phyloP scores from a whole-genome alignment of 2,329 filamentous ascomycete species.

The Lecanicillium sp. region DNA sequence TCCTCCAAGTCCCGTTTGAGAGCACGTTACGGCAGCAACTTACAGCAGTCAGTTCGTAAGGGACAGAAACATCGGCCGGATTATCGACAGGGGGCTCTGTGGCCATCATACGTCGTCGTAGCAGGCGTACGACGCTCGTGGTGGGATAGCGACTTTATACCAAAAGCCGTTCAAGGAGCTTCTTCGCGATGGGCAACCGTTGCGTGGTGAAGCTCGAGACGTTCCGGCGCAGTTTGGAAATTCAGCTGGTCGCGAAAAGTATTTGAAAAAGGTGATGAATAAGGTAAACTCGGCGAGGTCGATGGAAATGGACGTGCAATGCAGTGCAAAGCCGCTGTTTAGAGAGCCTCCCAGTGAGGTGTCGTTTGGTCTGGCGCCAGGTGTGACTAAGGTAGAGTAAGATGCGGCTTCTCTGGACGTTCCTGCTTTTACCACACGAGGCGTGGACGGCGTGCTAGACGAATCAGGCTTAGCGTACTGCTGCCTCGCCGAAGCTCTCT shows the following conservation, averaged over 20 bases:
- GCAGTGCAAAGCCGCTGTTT: slow-evolving; percentile 2
- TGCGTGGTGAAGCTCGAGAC: too few relatives aligned
- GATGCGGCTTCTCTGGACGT: slow-evolving; percentile 3
- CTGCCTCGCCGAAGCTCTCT: slow-evolving; percentile 2
- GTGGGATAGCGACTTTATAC: slow-evolving; percentile 16
- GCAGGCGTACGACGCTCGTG: slow-evolving; percentile 23
- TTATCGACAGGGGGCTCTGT: slow-evolving; percentile 49
- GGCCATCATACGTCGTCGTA: slow-evolving; percentile 54
- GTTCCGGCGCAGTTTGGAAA: too few relatives aligned
- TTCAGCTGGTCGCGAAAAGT: too few relatives aligned
- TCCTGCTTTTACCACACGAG: slow-evolving; percentile 1
- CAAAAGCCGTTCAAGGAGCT: slow-evolving; percentile 14
- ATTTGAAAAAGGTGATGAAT: too few relatives aligned
- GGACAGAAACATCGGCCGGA: slow-evolving; percentile 45
- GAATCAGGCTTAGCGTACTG: slow-evolving; percentile 9
- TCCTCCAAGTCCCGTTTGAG: slow-evolving; percentile 1
- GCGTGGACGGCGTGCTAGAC: slow-evolving; percentile 3
- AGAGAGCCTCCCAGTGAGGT: slow-evolving; percentile 5
- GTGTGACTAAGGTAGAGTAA: slow-evolving; percentile 11
- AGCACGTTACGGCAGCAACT: slow-evolving; percentile 16
- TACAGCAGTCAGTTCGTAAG: slow-evolving; percentile 37
- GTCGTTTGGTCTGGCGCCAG: slow-evolving; percentile 5
- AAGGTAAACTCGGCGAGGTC: too few relatives aligned
- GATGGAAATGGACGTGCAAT: too few relatives aligned
- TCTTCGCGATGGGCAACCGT: too few relatives aligned